A percentile compares a stretch with the other conserved stretches of the same genome.
Conservation (phyloP, 2,329 filamentous ascomycete species). For the Xylariaceae sp. region DNA sequence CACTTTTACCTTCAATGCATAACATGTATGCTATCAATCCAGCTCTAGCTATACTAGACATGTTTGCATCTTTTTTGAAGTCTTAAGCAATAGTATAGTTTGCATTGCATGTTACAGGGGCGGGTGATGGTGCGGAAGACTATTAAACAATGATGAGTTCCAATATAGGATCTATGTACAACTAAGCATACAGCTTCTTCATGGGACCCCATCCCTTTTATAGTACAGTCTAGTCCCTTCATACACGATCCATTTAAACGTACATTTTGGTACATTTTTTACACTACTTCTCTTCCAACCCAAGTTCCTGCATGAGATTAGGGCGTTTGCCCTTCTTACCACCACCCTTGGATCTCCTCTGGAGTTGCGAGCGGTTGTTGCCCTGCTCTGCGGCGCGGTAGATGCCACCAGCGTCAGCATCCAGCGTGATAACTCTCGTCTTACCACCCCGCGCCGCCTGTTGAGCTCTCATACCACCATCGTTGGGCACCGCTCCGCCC, state of each 20-base stretch:
- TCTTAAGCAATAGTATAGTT: too few relatives aligned
- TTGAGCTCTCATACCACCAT: conserved; percentile 54
- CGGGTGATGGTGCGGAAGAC: too few relatives aligned
- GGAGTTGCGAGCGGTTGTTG: conserved; percentile 35
- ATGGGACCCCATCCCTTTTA: not conserved
- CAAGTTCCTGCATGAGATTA: conserved; percentile 49
- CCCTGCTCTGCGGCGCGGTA: conserved; percentile 48
- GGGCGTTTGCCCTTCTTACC: conserved; percentile 44
- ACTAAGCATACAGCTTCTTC: too few relatives aligned
- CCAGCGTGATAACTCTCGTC: conserved; percentile 50
- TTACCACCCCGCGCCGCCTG: conserved; percentile 44
- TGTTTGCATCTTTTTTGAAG: too few relatives aligned
- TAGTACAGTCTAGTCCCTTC: not conserved
- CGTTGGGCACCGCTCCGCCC: conserved; percentile 47
- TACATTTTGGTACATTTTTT: not conserved
- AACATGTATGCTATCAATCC: too few relatives aligned
- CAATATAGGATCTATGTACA: too few relatives aligned
- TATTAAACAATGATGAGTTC: too few relatives aligned
- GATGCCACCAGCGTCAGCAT: conserved; percentile 46
- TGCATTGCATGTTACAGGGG: too few relatives aligned
- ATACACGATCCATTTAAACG: not conserved
- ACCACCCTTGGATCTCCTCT: conserved; percentile 51
- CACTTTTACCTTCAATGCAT: too few relatives aligned
- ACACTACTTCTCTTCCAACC: conserved; percentile 4
- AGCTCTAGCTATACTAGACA: too few relatives aligned